phyloP scores from a whole-genome alignment of 108 stramenopile genomes.

The Fragilaria radians region DNA sequence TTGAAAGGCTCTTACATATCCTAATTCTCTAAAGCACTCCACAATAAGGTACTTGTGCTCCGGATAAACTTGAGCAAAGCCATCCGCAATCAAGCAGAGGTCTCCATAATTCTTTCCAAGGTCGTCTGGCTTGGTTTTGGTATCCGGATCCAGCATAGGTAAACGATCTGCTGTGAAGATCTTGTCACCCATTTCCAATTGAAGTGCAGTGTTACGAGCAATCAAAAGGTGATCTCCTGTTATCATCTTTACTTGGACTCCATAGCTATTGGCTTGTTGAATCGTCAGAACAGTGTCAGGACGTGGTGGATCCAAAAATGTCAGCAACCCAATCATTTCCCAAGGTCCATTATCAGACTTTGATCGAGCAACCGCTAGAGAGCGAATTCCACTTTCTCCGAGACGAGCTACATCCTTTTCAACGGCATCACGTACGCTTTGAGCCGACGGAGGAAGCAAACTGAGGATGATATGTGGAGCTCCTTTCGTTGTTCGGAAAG shows the following conservation, averaged over 20 bases:
- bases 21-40: slow-evolving; percentile 39
- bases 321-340: slow-evolving; percentile 63
- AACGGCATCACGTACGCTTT: slow-evolving; percentile 21
- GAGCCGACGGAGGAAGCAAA: slow-evolving; percentile 19
- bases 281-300: slow-evolving; percentile 73
- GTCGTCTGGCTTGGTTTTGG: slow-evolving; percentile 31
- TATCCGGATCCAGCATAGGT: slow-evolving; percentile 35
- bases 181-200: slow-evolving; percentile 49
- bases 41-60: slow-evolving; percentile 83
- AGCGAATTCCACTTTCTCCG: slow-evolving; percentile 60
- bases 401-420: slow-evolving; percentile 46
- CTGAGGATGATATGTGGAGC: slow-evolving; percentile 64
- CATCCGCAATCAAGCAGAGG: slow-evolving; percentile 44
- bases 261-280: slow-evolving; percentile 29
- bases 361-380: slow-evolving; percentile 55
- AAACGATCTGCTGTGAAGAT: slow-evolving; percentile 39
- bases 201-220: slow-evolving; percentile 59
- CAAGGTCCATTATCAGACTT: slow-evolving; percentile 32
- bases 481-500: slow-evolving; percentile 68
- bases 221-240: slow-evolving; percentile 81
- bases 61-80: slow-evolving; percentile 78
- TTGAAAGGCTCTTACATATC: slow-evolving; percentile 18
- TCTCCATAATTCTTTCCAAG: slow-evolving; percentile 26
- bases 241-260: slow-evolving; percentile 83
- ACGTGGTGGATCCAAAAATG: slow-evolving; percentile 82